phyloP scores from a whole-genome alignment of 306 rosid genomes.

The Quercus dentata region DNA sequence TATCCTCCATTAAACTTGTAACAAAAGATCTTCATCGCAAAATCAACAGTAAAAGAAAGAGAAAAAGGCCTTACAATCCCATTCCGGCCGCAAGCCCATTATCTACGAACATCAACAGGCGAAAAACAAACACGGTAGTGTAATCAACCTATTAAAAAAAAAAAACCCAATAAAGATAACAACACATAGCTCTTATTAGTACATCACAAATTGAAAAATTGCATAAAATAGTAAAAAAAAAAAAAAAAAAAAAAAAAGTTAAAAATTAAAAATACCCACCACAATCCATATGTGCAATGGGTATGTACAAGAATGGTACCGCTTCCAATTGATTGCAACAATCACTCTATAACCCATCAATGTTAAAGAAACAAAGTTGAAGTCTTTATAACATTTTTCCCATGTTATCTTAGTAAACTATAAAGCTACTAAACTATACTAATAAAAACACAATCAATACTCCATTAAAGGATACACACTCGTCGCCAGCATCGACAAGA shows the following conservation, averaged over 20 bases:
- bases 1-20: not conserved
- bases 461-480: constrained; percentile 81
- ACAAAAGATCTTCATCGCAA: not conserved
- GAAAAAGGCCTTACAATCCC: constrained; percentile 88
- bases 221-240: not conserved
- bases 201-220: not conserved
- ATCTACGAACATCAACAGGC: constrained; percentile 93
- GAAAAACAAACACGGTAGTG: constrained; percentile 82
- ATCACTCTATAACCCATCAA: constrained; percentile 50
- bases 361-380: constrained; percentile 28
- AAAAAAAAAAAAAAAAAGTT: no score
- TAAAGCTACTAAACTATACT: not conserved
- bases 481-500: constrained; percentile 98
- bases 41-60: constrained; percentile 15
- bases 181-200: not conserved
- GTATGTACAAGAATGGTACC: constrained; percentile 70
- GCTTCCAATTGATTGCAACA: constrained; percentile 86
- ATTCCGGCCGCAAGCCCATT: constrained; percentile 96
- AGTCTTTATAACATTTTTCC: not conserved
- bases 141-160: constrained; percentile 73
- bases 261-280: constrained; percentile 43
- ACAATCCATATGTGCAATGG: constrained; percentile 98
- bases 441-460: not conserved
- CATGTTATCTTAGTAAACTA: not conserved
- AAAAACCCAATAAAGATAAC: not conserved